These are phyloP conservation scores for Rhodamnia rubescens DNA, from an alignment of 345 rosid genomes.

Conservation along the genomic window DNA sequence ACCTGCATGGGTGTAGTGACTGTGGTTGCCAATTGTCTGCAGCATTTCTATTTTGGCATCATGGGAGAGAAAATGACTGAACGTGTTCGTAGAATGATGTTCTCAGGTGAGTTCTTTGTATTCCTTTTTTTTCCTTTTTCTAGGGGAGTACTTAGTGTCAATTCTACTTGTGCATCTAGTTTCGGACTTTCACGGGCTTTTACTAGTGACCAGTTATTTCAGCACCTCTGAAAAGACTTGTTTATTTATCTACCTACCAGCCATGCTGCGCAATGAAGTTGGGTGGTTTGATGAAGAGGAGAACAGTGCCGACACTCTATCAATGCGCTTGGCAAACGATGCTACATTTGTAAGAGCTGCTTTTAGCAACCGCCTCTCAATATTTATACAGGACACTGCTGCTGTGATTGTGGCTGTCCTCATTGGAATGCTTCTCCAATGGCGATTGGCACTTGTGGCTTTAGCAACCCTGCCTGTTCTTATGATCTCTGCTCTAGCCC, in stretches of 20 bases:
- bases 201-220: not conserved
- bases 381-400: conserved; percentile 89
- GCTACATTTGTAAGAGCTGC: conserved; percentile 99
- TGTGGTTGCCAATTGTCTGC: conserved; percentile 92
- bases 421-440: conserved; percentile 78
- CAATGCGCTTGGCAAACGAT: conserved; percentile 99
- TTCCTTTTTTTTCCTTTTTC: not conserved
- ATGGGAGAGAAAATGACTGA: conserved; percentile 99
- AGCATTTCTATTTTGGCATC: conserved; percentile 96
- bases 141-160: not conserved
- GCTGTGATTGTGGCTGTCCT: conserved; percentile 85
- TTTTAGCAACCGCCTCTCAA: conserved; percentile 96
- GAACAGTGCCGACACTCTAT: conserved; percentile 84
- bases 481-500: conserved; percentile 48
- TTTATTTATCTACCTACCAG: conserved; percentile 29
- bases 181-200: not conserved
- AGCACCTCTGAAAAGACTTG: not conserved
- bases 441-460: conserved; percentile 95
- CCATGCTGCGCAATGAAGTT: conserved; percentile 96
- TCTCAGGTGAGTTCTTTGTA: conserved; percentile 51
- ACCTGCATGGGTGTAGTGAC: conserved; percentile 97
- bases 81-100: conserved; percentile 97
- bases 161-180: not conserved
- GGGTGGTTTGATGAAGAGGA: conserved; percentile 99
- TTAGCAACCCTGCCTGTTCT: conserved; percentile 89